Percentiles rank a stretch among this genome's conserved stretches.
Evolutionary conservation across 2,329 filamentous ascomycete genomes (phyloP).

Genomic region (Aspergillus tanneri): DNA sequence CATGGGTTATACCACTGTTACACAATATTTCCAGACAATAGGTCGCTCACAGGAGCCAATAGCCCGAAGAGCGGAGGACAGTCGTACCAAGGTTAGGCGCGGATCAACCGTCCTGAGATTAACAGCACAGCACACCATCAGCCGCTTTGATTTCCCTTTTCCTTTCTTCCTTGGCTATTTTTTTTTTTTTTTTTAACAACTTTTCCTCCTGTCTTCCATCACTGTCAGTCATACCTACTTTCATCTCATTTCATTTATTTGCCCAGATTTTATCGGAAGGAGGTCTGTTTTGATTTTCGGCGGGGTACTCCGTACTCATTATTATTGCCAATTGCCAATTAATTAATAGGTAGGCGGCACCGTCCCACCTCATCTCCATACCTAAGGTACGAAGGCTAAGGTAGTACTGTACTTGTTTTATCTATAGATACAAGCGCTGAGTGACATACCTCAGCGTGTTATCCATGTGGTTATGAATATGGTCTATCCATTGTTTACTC

Average conservation of each 20-base stretch:
- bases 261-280: no score
- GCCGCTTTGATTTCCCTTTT: slow-evolving; percentile 1
- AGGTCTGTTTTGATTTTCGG: no score
- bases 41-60: no score
- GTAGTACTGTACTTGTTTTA: not conserved
- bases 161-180: not conserved
- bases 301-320: no score
- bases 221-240: not conserved
- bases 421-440: slow-evolving; percentile 26
- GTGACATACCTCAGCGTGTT: slow-evolving; percentile 33
- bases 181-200: not conserved
- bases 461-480: slow-evolving; percentile 31
- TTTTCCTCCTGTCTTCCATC: not conserved
- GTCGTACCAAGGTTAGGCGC: not conserved
- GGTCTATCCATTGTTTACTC: slow-evolving; percentile 20
- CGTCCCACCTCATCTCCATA: no score
- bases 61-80: no score
- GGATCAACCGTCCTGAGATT: no score
- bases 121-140: not conserved
- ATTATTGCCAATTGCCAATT: not conserved
- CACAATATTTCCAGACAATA: no score
- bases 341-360: not conserved
- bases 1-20: no score
- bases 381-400: not conserved
- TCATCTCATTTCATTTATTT: no score